Base-by-base conservation (phyloP, 805 yeast species). In the Myxozyma sirexii region DNA sequence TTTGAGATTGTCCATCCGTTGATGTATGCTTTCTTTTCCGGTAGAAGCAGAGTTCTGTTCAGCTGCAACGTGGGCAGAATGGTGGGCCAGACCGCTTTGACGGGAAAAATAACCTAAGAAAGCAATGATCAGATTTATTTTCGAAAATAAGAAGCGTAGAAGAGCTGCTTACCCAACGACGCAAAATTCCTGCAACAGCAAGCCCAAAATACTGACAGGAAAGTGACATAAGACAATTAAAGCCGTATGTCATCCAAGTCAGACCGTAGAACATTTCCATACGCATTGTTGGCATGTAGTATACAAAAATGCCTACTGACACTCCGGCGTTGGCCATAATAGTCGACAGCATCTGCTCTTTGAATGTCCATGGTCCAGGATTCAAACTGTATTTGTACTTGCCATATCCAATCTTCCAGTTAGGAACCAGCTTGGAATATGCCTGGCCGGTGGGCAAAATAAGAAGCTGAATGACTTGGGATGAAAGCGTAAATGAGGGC, bases 281-380 rank as follows among this genome's bases (percentile, higher is more conserved):
- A 4, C 52, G 51, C 38, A 60, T 42, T 15, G 29, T 42, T 8
- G 46, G 46, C 46, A 42, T 23, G n/a, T 42, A 44, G 17, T 37
- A 44, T 6, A 59, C 24, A 42, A 43, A 60, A 29, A 53, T 38
- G 13, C 35, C 43, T 15, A 33, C 41, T 24, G 49, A 45, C 15
- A 49, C 51, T 21, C 63, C 65, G n/a, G 51, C 65, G 19, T 61
- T 61, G 8, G 54, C 51, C 53, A 77, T 71, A 42, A 78, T 65
- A 62, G 88, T 81, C 7, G 85, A 75, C 60, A 84, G 76, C 86
- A 84, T 83, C 69, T 84, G 88, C 67, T 85, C 89, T 68, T 85
- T 85, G 63, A 71, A 75, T 42, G 77, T 74, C 84, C 86, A 85
- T n/a, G 86, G 85, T 10, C 87, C 86, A 7, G 87, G 86, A 67